phyloP scores from a whole-genome alignment of 129 eudicot species.

The Erigeron canadensis region DNA sequence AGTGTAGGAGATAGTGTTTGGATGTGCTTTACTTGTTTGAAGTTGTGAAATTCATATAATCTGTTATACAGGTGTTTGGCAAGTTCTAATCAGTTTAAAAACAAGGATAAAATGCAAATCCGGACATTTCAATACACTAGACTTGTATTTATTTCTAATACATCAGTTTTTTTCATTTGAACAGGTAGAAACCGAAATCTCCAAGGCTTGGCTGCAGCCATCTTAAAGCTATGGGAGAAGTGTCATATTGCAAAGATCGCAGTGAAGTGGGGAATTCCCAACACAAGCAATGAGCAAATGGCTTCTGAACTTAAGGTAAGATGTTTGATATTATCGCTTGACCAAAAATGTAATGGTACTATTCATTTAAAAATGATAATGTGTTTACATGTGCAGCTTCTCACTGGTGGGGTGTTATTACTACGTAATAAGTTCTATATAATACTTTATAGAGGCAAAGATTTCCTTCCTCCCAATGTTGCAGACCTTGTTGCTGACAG shows the following conservation, averaged over 20 bases:
- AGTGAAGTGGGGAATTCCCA: slow-evolving; percentile 83
- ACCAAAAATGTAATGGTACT: slow-evolving; percentile 15
- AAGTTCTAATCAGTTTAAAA: not conserved
- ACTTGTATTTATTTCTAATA: not conserved
- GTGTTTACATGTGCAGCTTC: slow-evolving; percentile 58
- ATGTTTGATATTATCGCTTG: slow-evolving; percentile 3
- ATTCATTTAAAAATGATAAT: slow-evolving; percentile 13
- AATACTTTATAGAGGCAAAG: slow-evolving; percentile 93
- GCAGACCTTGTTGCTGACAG: slow-evolving; percentile 69
- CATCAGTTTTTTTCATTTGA: slow-evolving; percentile 7
- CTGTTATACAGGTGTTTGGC: not conserved
- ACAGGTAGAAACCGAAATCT: slow-evolving; percentile 91
- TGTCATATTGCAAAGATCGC: slow-evolving; percentile 90
- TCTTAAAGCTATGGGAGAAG: slow-evolving; percentile 86
- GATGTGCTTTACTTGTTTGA: not conserved
- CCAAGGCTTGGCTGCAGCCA: slow-evolving; percentile 93
- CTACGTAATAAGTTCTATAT: slow-evolving; percentile 91
- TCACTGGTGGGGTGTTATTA: slow-evolving; percentile 90
- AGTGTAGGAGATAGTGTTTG: not conserved
- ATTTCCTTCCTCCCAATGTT: slow-evolving; percentile 72
- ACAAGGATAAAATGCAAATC: too few relatives aligned
- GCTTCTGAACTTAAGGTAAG: slow-evolving; percentile 90
- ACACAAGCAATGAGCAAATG: slow-evolving; percentile 92
- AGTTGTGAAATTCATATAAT: not conserved
- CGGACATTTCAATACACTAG: too few relatives aligned